Percentiles rank a stretch among this genome's conserved stretches.
These are phyloP conservation scores for Vaccinium darrowii DNA, from an alignment of 148 eudicot species.

Conservation along the genomic window DNA sequence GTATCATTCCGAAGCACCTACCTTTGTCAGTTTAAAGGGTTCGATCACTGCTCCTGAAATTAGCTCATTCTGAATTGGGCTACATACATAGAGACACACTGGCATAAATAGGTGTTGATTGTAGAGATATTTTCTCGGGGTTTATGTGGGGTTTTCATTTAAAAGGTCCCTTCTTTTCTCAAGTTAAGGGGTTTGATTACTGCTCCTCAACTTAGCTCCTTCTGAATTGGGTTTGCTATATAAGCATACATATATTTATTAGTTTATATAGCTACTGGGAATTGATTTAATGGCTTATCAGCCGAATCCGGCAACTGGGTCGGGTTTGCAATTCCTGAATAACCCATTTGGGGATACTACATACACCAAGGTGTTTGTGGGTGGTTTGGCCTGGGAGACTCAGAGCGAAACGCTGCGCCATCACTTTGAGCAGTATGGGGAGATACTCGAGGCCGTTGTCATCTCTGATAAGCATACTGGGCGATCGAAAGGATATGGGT, in stretches of 20 bases:
- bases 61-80: constrained; percentile 5
- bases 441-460: constrained; percentile 36
- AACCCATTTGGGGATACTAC: constrained; percentile 26
- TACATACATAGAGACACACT: not conserved
- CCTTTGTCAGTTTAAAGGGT: not conserved
- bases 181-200: not conserved
- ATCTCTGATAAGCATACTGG: constrained; percentile 34
- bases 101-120: not conserved
- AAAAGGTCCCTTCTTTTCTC: not conserved
- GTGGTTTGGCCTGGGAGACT: constrained; percentile 36
- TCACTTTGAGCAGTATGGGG: constrained; percentile 29
- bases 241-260: not conserved
- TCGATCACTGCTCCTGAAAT: not conserved
- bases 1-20: not conserved
- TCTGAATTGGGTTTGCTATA: not conserved
- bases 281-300: constrained; percentile 17
- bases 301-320: constrained; percentile 16
- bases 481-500: constrained; percentile 39
- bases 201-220: not conserved
- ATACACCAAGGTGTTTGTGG: constrained; percentile 34
- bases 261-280: constrained; percentile 11
- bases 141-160: constrained; percentile 2
- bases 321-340: constrained; percentile 18
- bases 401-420: constrained; percentile 23
- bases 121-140: not conserved